Percentiles rank a stretch among this genome's conserved stretches.
Conservation (phyloP, 192 early-diverging fungal genomes). For the Oehlia diaphana region DNA sequence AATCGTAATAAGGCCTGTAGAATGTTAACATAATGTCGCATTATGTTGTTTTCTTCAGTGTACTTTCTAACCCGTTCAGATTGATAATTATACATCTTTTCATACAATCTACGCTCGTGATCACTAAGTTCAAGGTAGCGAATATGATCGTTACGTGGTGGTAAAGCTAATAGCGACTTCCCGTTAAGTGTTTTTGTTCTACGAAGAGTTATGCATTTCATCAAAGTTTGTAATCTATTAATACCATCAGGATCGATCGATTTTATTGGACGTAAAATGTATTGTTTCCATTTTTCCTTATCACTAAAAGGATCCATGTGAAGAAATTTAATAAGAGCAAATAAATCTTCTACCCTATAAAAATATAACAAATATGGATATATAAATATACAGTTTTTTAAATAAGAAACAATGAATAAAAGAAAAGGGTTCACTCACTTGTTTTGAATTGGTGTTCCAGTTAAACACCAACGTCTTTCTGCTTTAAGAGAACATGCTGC, state of each 20-base stretch:
- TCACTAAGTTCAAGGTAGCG: constrained; percentile 61
- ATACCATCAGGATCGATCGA: constrained; percentile 39
- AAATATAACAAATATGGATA: constrained; percentile 7
- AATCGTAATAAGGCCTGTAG: constrained; percentile 53
- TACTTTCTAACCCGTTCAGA: constrained; percentile 59
- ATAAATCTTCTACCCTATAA: constrained; percentile 79
- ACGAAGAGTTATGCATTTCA: constrained; percentile 79
- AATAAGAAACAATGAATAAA: not conserved
- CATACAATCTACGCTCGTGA: constrained; percentile 69
- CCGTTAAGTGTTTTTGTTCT: constrained; percentile 85
- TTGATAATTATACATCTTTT: constrained; percentile 63
- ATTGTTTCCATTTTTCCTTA: constrained; percentile 41
- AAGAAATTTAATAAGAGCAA: constrained; percentile 82
- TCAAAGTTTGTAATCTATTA: constrained; percentile 60
- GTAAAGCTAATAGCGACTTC: constrained; percentile 75
- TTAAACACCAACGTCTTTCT: constrained; percentile 82
- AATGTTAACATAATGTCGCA: constrained; percentile 72
- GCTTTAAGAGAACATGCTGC: constrained; percentile 70
- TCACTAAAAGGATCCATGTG: constrained; percentile 46
- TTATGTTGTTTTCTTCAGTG: constrained; percentile 58
- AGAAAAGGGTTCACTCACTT: constrained; percentile 5
- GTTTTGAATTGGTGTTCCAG: constrained; percentile 84
- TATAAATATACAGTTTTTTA: not conserved
- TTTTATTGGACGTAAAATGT: constrained; percentile 43
- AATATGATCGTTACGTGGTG: constrained; percentile 59